Conservation (phyloP, 208 protist species). For the Endotrypanum monterogeii region DNA sequence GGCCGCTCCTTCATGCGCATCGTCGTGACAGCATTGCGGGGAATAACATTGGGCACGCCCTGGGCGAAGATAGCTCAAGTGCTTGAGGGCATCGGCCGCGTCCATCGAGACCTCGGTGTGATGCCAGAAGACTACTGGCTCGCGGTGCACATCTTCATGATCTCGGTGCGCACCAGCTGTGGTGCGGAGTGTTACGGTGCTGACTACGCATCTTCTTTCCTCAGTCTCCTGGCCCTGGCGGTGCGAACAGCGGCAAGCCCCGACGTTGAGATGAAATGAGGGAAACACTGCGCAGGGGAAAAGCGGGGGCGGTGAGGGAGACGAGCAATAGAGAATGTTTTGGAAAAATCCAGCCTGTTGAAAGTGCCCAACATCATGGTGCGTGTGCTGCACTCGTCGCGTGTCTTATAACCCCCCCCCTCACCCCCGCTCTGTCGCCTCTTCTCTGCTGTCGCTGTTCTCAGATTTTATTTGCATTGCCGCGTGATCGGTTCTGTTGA, state of each 20-base stretch:
- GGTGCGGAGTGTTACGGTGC: constrained; percentile 54
- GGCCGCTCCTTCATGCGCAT: constrained; percentile 72
- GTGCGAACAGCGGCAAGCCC: constrained; percentile 46
- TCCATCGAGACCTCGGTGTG: constrained; percentile 62
- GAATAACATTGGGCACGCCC: constrained; percentile 31
- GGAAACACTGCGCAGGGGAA: neutral
- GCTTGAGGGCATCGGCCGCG: constrained; percentile 52
- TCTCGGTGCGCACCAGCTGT: constrained; percentile 56
- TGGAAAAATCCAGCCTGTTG: neutral
- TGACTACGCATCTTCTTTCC: constrained; percentile 67
- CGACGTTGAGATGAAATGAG: constrained; percentile 8
- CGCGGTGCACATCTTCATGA: constrained; percentile 71
- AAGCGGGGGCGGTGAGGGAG: neutral
- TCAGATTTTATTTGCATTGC: neutral
- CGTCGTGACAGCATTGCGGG: constrained; percentile 67
- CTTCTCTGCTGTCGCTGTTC: neutral
- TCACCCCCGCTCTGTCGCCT: too few species aligned
- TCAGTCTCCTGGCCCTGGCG: constrained; percentile 64
- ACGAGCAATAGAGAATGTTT: too few species aligned
- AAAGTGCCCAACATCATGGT: neutral
- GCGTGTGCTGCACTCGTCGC: neutral
- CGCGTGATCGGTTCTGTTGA: neutral
- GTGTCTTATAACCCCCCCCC: neutral
- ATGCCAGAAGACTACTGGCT: constrained; percentile 76
- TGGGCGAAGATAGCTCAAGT: constrained; percentile 63